A percentile compares a stretch with the other conserved stretches of the same genome.
Evolutionary conservation across 1,284 basidiomycete genomes (phyloP).

Genomic region (Lentinula novae-zelandiae): DNA sequence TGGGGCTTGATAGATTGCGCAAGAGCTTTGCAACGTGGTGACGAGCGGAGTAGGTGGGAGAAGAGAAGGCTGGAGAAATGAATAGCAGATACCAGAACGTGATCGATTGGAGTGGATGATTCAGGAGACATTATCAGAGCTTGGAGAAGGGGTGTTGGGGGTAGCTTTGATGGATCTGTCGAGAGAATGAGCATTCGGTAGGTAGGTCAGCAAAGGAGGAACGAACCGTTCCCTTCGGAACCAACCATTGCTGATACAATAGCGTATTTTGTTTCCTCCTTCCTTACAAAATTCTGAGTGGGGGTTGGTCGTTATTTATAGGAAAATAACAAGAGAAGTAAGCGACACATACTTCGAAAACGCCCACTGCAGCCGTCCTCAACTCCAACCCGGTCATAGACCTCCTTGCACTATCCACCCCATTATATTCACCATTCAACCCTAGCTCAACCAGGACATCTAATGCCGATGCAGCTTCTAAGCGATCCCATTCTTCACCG

Average conservation of each 20-base stretch:
- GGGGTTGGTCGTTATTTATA: neutral
- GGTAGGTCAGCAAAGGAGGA: constrained; percentile 1
- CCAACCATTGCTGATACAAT: constrained; percentile 69
- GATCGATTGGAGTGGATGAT: constrained; percentile 44
- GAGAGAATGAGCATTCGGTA: constrained; percentile 9
- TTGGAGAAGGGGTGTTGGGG: constrained; percentile 64
- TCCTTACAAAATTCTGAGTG: constrained; percentile 66
- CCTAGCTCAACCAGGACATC: constrained; percentile 70
- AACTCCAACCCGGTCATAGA: constrained; percentile 61
- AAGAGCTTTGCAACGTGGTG: constrained; percentile 74
- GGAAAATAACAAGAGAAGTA: neutral
- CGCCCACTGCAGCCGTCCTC: constrained; percentile 57
- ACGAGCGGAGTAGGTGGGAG: constrained; percentile 63
- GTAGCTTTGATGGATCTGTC: constrained; percentile 34
- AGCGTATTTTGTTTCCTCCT: constrained; percentile 61
- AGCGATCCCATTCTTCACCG: constrained; percentile 83
- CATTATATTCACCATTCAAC: constrained; percentile 78
- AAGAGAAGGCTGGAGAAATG: constrained; percentile 71
- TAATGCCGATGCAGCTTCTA: constrained; percentile 73
- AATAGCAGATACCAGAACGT: constrained; percentile 52
- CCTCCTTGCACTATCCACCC: constrained; percentile 51
- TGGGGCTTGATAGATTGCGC: constrained; percentile 66
- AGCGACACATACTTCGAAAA: constrained; percentile 61
- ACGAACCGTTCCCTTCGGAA: constrained; percentile 36
- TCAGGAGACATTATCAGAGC: constrained; percentile 54